phyloP scores from a whole-genome alignment of 768 basidiomycete species.

The Mycena sanguinolenta region DNA sequence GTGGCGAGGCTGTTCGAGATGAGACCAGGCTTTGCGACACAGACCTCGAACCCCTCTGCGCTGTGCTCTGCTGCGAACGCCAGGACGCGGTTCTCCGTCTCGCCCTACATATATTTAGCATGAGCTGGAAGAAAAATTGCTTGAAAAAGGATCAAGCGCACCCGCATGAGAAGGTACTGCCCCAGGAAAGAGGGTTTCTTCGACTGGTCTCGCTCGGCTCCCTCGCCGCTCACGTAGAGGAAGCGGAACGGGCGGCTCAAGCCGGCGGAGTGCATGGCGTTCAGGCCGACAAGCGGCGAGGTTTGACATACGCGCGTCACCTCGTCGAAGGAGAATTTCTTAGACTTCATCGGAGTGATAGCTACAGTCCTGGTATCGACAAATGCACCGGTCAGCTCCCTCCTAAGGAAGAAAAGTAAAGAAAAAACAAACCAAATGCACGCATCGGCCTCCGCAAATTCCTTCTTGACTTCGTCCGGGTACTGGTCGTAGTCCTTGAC shows the following conservation, averaged over 20 bases:
- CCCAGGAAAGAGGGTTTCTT: not conserved
- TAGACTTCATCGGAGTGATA: not conserved
- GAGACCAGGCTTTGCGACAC: not conserved
- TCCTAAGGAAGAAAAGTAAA: not conserved
- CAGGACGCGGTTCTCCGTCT: not conserved
- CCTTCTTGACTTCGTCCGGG: conserved; percentile 8
- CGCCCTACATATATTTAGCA: not conserved
- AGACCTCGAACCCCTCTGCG: not conserved
- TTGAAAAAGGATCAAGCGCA: not conserved
- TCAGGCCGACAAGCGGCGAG: not conserved
- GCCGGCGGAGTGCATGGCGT: not conserved
- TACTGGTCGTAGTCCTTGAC: not conserved
- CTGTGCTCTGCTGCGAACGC: not conserved
- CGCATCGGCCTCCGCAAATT: not conserved
- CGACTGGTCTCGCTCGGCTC: conserved; percentile 4
- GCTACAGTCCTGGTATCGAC: not conserved
- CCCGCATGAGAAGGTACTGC: not conserved
- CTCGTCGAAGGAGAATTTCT: not conserved
- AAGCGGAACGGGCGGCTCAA: not conserved
- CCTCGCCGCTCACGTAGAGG: not conserved
- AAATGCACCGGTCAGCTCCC: too few relatives aligned
- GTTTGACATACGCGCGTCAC: conserved; percentile 2
- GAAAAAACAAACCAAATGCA: not conserved
- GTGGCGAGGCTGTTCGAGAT: not conserved
- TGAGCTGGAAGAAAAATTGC: not conserved